phyloP scores from a whole-genome alignment of 768 basidiomycete genomes.

The Mycena kentingensis region DNA sequence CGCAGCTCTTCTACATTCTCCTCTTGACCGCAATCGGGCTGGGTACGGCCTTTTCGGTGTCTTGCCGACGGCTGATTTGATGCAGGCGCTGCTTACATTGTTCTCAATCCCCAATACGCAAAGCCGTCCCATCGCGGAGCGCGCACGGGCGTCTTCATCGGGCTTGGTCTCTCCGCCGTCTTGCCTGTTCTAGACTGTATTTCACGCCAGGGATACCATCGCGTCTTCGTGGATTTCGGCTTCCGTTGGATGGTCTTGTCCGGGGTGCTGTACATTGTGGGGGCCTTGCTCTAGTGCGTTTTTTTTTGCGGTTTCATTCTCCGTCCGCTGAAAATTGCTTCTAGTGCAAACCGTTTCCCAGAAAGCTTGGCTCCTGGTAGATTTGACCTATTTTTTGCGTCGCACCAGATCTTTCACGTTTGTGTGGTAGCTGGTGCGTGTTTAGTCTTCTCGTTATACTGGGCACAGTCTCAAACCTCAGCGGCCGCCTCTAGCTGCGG shows the following conservation, averaged over 20 bases:
- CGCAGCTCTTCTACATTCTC: conserved; percentile 57
- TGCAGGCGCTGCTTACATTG: conserved; percentile 69
- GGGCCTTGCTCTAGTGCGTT: conserved; percentile 82
- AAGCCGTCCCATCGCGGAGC: conserved; percentile 74
- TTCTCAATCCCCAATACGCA: conserved; percentile 76
- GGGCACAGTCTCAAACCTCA: too few relatives aligned
- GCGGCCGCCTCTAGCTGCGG: too few relatives aligned
- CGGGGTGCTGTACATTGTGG: conserved; percentile 74
- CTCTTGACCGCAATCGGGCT: conserved; percentile 54
- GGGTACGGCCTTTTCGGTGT: conserved; percentile 45
- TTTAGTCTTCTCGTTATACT: too few relatives aligned
- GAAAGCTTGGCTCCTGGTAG: conserved; percentile 73
- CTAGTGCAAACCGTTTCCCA: conserved; percentile 81
- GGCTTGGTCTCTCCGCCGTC: conserved; percentile 69
- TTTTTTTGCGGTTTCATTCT: conserved; percentile 22
- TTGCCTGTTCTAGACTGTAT: conserved; percentile 71
- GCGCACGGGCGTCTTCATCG: conserved; percentile 78
- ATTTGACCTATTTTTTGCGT: conserved; percentile 79
- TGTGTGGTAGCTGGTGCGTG: conserved; percentile 76
- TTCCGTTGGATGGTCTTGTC: conserved; percentile 69
- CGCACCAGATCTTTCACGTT: conserved; percentile 90
- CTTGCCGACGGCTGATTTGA: conserved; percentile 11
- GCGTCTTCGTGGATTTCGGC: conserved; percentile 63
- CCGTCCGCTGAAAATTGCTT: conserved; percentile 25
- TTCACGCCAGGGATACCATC: conserved; percentile 55